phyloP scores from a whole-genome alignment of 1,139 yeast species.

The Sugiyamaella sp. region DNA sequence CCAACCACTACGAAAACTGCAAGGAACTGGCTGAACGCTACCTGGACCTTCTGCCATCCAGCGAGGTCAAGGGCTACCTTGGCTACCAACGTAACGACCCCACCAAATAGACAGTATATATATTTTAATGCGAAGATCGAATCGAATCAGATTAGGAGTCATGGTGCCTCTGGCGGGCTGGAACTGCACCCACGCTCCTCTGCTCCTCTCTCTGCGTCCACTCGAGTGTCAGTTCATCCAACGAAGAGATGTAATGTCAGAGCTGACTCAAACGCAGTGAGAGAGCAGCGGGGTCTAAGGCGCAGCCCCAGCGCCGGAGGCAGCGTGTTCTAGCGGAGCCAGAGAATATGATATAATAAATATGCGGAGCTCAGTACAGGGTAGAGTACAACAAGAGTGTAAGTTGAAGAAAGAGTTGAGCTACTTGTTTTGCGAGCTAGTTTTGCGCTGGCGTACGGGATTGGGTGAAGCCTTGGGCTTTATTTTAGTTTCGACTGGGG shows the following conservation, averaged over 20 bases:
- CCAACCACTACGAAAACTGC: conserved; percentile 77
- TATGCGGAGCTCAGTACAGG: no score
- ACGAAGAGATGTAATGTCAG: no score
- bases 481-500: neutral
- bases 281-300: neutral
- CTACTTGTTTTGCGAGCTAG: neutral
- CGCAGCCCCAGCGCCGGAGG: neutral
- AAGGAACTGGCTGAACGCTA: conserved; percentile 77
- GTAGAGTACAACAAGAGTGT: neutral
- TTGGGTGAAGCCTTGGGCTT: neutral
- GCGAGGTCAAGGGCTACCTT: conserved; percentile 69
- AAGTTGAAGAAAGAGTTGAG: no score
- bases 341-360: neutral
- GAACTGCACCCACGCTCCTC: no score
- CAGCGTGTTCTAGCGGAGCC: no score
- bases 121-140: neutral
- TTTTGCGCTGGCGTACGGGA: conserved; percentile 1
- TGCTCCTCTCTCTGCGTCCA: no score
- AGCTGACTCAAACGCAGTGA: neutral
- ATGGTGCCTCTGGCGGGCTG: no score
- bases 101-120: conserved; percentile 51
- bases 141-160: neutral
- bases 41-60: conserved; percentile 71
- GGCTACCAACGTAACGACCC: conserved; percentile 89
- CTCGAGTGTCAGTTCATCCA: no score